phyloP scores from a whole-genome alignment of 768 basidiomycete species.

The Pisolithus orientalis region DNA sequence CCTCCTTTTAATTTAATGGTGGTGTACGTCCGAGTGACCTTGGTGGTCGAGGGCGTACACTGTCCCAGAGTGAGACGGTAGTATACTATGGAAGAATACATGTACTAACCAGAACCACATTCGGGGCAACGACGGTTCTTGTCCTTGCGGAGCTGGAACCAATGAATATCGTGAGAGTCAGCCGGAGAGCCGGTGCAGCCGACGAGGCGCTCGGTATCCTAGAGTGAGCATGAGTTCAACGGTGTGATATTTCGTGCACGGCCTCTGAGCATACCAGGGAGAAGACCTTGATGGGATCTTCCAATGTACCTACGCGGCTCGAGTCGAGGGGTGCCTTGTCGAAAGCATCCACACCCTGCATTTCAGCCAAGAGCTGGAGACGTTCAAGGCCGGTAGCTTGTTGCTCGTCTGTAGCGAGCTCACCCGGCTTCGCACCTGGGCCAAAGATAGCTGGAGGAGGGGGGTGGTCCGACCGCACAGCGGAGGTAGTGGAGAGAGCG shows the following conservation, averaged over 20 bases:
- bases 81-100: not conserved
- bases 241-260: conserved; percentile 11
- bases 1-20: conserved; percentile 20
- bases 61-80: conserved; percentile 23
- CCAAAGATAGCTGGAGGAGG: conserved; percentile 70
- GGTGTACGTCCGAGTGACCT: conserved; percentile 47
- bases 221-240: not conserved
- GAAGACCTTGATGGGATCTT: conserved; percentile 81
- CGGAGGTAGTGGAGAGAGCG: conserved; percentile 52
- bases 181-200: conserved; percentile 95
- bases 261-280: conserved; percentile 60
- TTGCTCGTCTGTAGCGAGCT: conserved; percentile 76
- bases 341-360: conserved; percentile 87
- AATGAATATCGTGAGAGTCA: conserved; percentile 90
- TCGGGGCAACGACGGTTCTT: conserved; percentile 80
- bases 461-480: conserved; percentile 51
- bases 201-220: conserved; percentile 80
- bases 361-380: conserved; percentile 83
- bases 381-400: conserved; percentile 97
- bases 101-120: conserved; percentile 79
- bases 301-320: conserved; percentile 80
- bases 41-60: conserved; percentile 74
- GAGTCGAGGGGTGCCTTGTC: conserved; percentile 82
- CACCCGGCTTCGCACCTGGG: conserved; percentile 62
- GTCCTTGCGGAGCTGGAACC: conserved; percentile 66